Base-by-base conservation (phyloP, 1,284 basidiomycete genomes). In the Exsudoporus floridanus region DNA sequence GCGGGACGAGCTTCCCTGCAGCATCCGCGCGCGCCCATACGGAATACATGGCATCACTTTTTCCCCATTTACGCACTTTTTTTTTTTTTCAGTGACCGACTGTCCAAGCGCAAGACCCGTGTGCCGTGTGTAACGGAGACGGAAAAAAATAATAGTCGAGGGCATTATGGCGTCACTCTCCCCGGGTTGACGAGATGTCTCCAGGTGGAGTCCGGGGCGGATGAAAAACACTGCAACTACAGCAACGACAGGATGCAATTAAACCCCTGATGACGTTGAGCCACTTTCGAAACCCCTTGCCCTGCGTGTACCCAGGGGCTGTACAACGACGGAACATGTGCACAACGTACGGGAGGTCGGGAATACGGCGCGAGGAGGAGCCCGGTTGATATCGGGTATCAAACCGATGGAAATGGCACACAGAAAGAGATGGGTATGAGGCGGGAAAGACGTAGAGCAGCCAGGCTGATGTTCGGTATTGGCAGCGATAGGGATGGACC, bases 181-280 rank as follows among this genome's bases (percentile, higher is more conserved):
- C 27, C 27, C 10, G 10, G 0, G 14, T 44, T 54, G 28, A 51
- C 59, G 56, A 57, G 55, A 60, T 57, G 34, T 8, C 41, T 23
- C 14, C 16, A 28, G 8, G 39, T 52, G 54, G 38, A 34, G 58
- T 56, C 38, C 31, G 48, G 58, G 43, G 48, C 13, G 28, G 36
- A 30, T 51, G 56, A 10, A 30, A 10, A 23, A 27, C 23, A 10
- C 46, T 16, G 30, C 21, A 12, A 27, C 30, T 19, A 30, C 33
- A 19, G 31, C 46, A 49, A 48, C 45, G 28, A 35, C 19, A 13
- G 27, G 3, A 12, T 28, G 10, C 10, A 4, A 23, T 23, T 23
- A 12, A 12, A n/a, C 58, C 34, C 55, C 48, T 60, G 59, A 58
- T 58, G 56, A 58, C 56, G 59, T 58, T 55, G 55, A 5, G 41